Percentiles rank a stretch among this genome's conserved stretches.
These are phyloP conservation scores for Ogataea pilisensis DNA, from an alignment of 805 yeast species.

Conservation along the genomic window DNA sequence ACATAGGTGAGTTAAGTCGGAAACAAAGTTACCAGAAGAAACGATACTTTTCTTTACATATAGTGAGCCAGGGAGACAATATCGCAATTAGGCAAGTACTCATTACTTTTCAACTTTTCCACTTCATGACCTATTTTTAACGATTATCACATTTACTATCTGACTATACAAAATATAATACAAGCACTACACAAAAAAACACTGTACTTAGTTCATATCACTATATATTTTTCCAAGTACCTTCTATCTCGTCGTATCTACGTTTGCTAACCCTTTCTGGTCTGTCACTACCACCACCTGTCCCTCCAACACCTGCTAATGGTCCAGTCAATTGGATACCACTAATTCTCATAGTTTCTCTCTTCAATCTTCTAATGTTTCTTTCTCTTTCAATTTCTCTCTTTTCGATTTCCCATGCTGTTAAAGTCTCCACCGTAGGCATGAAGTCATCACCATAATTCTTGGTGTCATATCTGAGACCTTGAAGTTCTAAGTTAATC, in stretches of 20 bases:
- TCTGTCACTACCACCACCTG: constrained; percentile 9
- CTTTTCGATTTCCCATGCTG: constrained; percentile 91
- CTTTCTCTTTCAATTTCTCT: constrained; percentile 94
- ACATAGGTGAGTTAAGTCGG: too few species aligned
- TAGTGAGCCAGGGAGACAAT: too few species aligned
- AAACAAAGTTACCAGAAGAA: too few species aligned
- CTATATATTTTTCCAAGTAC: constrained; percentile 27
- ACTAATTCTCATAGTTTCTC: constrained; percentile 79
- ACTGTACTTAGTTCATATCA: too few species aligned
- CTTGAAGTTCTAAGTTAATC: constrained; percentile 26
- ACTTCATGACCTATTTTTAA: too few species aligned
- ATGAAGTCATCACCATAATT: constrained; percentile 80
- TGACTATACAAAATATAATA: background rate
- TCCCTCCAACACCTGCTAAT: constrained; percentile 6
- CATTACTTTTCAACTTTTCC: too few species aligned
- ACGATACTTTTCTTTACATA: too few species aligned
- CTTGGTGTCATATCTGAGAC: constrained; percentile 56
- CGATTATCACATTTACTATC: too few species aligned
- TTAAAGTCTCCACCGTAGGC: constrained; percentile 79
- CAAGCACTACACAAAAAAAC: background rate
- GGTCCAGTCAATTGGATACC: constrained; percentile 35
- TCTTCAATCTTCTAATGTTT: constrained; percentile 83
- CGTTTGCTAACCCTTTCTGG: constrained; percentile 21
- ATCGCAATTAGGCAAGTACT: too few species aligned
- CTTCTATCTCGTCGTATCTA: constrained; percentile 34